phyloP scores from a whole-genome alignment of 805 yeast genomes.

The Metschnikowia drakensbergensis region DNA sequence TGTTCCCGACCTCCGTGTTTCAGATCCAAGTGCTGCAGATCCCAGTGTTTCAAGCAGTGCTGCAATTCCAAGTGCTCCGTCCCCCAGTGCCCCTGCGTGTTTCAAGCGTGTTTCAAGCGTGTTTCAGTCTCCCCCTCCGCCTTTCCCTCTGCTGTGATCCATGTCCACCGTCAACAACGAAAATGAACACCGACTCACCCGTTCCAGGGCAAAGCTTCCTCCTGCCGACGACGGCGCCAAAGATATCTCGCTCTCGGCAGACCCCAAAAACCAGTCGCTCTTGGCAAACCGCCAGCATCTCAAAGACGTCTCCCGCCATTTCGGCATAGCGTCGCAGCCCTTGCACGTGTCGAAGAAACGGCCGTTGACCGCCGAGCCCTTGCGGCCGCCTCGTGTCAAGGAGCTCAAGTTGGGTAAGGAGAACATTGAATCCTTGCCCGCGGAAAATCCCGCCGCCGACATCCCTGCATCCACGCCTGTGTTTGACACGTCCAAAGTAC shows the following conservation, averaged over 20 bases:
- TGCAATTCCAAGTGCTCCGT: too few relatives aligned
- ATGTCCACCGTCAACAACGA: constrained; percentile 33
- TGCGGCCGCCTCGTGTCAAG: constrained; percentile 9
- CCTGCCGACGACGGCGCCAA: background rate
- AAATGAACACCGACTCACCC: constrained; percentile 35
- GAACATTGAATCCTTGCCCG: background rate
- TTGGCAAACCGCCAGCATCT: constrained; percentile 20
- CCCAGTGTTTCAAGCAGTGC: too few relatives aligned
- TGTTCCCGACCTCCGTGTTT: too few relatives aligned
- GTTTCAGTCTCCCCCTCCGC: background rate
- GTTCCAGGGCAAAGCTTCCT: constrained; percentile 20
- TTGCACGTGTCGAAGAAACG: constrained; percentile 20
- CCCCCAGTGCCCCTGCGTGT: background rate
- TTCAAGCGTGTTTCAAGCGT: background rate
- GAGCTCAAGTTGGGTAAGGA: constrained; percentile 8
- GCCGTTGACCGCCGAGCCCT: constrained; percentile 34
- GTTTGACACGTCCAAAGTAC: too few relatives aligned
- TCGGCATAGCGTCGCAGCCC: constrained; percentile 19
- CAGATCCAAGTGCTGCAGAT: too few relatives aligned
- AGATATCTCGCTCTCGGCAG: background rate
- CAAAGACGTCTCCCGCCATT: constrained; percentile 39
- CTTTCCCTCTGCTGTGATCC: constrained; percentile 3
- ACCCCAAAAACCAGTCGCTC: background rate
- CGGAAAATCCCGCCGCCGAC: too few relatives aligned
- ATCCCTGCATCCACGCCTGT: background rate